Evolutionary conservation across 78 protist species (phyloP).

Genomic region (slime mould (Dictyostelium discoideum)): dicty_2.7 NC_007090.3:2164001-2164500

Average conservation of each 20-base stretch:
- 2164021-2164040: neutral
- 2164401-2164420: conserved; percentile 66
- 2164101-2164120: neutral
- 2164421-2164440: conserved; percentile 42
- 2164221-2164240: neutral
- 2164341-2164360: conserved; percentile 14
- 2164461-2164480: conserved; percentile 12
- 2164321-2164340: neutral
- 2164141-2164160: neutral
- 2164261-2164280: conserved; percentile 1
- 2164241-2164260: neutral
- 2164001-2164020: neutral
- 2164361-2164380: conserved; percentile 66
- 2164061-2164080: neutral
- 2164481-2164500: conserved; percentile 74
- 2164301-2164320: neutral
- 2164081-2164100: neutral
- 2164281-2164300: conserved; percentile 6
- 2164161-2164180: neutral
- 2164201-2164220: neutral
- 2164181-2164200: too few relatives aligned
- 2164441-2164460: conserved; percentile 62
- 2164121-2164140: neutral
- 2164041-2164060: neutral
- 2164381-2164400: conserved; percentile 56